These are phyloP conservation scores for Datura wrightii DNA, from an alignment of 257 asterid species.

Conservation along the genomic window DNA sequence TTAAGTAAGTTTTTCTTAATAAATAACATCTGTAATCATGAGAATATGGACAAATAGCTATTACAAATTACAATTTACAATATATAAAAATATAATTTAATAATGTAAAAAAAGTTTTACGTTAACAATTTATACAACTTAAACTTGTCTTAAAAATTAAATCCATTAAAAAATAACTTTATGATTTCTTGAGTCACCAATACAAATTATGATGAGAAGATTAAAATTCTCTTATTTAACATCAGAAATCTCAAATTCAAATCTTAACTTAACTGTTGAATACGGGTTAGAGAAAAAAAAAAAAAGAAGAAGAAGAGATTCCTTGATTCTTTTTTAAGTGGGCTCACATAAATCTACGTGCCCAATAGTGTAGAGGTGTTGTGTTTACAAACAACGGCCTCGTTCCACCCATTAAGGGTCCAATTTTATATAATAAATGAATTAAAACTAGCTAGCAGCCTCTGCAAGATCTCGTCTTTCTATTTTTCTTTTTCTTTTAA, in stretches of 20 bases:
- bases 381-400: constrained; percentile 58
- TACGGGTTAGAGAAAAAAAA: too few relatives aligned
- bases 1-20: too few relatives aligned
- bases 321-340: constrained; percentile 62
- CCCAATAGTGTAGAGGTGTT: constrained; percentile 59
- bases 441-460: constrained; percentile 25
- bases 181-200: too few relatives aligned
- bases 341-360: constrained; percentile 76
- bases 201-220: too few relatives aligned
- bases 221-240: too few relatives aligned
- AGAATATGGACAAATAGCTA: too few relatives aligned
- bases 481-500: constrained; percentile 7
- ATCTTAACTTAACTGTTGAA: too few relatives aligned
- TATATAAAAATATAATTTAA: too few relatives aligned
- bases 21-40: too few relatives aligned
- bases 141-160: neutral
- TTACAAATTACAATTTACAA: too few relatives aligned
- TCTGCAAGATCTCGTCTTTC: constrained; percentile 42
- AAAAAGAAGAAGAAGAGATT: constrained; percentile 45
- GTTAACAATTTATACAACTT: neutral
- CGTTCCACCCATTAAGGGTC: constrained; percentile 59
- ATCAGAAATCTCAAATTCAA: too few relatives aligned
- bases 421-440: constrained; percentile 24
- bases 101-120: too few relatives aligned
- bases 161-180: constrained; percentile 49